These are phyloP conservation scores for Plectranthus barbatus DNA, from an alignment of 257 asterid species.

Conservation along the genomic window DNA sequence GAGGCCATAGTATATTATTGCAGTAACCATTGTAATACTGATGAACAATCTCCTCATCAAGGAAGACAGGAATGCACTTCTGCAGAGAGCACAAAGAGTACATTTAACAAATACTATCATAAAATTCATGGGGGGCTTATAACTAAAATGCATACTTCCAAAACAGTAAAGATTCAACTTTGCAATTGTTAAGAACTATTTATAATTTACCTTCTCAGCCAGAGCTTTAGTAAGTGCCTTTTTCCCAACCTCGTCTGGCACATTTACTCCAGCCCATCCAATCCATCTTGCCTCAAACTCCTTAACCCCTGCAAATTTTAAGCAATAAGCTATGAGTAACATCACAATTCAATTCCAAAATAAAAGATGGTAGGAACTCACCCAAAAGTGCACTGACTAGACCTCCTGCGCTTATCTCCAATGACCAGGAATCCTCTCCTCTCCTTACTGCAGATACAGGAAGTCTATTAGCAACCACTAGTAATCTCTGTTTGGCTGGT, in stretches of 20 bases:
- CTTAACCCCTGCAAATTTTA: conserved; percentile 54
- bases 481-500: conserved; percentile 60
- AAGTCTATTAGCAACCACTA: conserved; percentile 94
- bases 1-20: conserved; percentile 89
- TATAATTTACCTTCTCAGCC: conserved; percentile 64
- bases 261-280: conserved; percentile 98
- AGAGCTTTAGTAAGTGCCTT: conserved; percentile 70
- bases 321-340: background rate
- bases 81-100: conserved; percentile 22
- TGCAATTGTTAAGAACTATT: background rate
- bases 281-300: conserved; percentile 94
- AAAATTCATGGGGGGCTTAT: background rate
- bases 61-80: conserved; percentile 92
- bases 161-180: background rate
- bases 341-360: background rate
- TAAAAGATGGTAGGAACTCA: conserved; percentile 27
- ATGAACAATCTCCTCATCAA: conserved; percentile 85
- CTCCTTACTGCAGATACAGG: conserved; percentile 94
- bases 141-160: background rate
- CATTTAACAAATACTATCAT: conserved; percentile 1
- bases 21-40: conserved; percentile 95
- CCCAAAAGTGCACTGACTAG: conserved; percentile 95
- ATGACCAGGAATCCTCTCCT: conserved; percentile 89
- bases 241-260: conserved; percentile 84
- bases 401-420: conserved; percentile 99